These are phyloP conservation scores for Mortierella alpina DNA, from an alignment of 192 early-diverging fungal species.

Conservation along the genomic window DNA sequence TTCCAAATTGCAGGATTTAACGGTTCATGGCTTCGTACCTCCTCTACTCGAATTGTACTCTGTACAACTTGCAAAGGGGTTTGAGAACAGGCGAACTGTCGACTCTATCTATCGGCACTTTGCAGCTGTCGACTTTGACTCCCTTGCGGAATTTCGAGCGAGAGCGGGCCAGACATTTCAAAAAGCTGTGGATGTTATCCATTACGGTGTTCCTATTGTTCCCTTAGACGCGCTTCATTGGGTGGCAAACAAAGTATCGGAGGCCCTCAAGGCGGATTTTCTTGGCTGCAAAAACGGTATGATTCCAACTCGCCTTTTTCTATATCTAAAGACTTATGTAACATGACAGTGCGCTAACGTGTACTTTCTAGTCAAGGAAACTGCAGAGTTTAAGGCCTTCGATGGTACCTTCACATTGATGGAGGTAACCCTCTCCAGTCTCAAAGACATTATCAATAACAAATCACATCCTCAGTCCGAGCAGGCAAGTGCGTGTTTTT, in stretches of 20 bases:
- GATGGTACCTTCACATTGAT: slow-evolving; percentile 41
- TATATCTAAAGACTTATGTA: background rate
- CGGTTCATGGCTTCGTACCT: slow-evolving; percentile 26
- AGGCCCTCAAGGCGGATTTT: slow-evolving; percentile 13
- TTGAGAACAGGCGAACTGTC: slow-evolving; percentile 18
- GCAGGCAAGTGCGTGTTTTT: slow-evolving; percentile 7
- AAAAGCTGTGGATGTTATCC: slow-evolving; percentile 50
- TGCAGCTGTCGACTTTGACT: slow-evolving; percentile 41
- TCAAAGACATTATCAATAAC: slow-evolving; percentile 26
- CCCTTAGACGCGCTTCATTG: slow-evolving; percentile 39
- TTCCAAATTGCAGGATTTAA: slow-evolving; percentile 11
- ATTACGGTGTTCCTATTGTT: slow-evolving; percentile 35
- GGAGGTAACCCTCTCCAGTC: slow-evolving; percentile 42
- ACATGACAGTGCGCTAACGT: too few relatives aligned
- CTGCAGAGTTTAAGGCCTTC: slow-evolving; percentile 15
- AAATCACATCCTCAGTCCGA: slow-evolving; percentile 16
- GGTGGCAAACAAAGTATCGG: slow-evolving; percentile 39
- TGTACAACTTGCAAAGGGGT: slow-evolving; percentile 19
- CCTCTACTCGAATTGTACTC: slow-evolving; percentile 35
- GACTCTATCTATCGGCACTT: slow-evolving; percentile 39
- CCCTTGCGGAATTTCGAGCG: slow-evolving; percentile 17
- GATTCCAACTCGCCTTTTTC: background rate
- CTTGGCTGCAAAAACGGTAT: background rate
- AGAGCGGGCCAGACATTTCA: slow-evolving; percentile 19
- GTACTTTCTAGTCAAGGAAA: slow-evolving; percentile 19